These are phyloP conservation scores for Lanmaoa pseudosensibilis DNA, from an alignment of 768 basidiomycete genomes.

Conservation along the genomic window DNA sequence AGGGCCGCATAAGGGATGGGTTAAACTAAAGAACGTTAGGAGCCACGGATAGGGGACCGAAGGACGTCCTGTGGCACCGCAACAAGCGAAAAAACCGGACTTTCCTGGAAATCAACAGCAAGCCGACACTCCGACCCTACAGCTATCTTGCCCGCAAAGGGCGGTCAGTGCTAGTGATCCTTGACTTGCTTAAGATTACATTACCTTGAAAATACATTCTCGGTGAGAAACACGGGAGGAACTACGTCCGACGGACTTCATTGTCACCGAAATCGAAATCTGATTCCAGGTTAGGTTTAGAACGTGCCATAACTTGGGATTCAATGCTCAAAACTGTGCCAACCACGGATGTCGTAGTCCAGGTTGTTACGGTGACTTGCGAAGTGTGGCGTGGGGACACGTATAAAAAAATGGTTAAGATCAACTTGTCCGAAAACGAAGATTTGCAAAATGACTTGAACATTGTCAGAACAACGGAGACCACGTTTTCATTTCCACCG, in stretches of 20 bases:
- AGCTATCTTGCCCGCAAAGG: neutral
- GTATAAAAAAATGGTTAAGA: neutral
- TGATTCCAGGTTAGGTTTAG: neutral
- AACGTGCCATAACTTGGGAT: neutral
- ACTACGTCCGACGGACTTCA: neutral
- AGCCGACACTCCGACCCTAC: neutral
- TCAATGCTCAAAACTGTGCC: neutral
- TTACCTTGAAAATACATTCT: neutral
- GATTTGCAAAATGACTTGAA: neutral
- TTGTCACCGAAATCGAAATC: neutral
- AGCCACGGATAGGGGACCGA: slow-evolving; percentile 8
- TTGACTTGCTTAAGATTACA: neutral
- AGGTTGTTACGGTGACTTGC: neutral
- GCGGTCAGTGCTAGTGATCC: neutral
- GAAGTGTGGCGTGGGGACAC: neutral
- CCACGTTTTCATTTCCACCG: neutral
- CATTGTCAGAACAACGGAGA: too few relatives aligned
- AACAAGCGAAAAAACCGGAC: neutral
- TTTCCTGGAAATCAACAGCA: neutral
- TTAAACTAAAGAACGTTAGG: neutral
- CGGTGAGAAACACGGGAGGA: neutral
- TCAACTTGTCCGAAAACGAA: neutral
- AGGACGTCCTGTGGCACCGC: slow-evolving; percentile 3
- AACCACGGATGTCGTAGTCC: neutral
- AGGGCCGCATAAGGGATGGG: neutral